Evolutionary conservation across 108 stramenopile genomes (phyloP).

Genomic region (Cyclotella cryptica): DNA sequence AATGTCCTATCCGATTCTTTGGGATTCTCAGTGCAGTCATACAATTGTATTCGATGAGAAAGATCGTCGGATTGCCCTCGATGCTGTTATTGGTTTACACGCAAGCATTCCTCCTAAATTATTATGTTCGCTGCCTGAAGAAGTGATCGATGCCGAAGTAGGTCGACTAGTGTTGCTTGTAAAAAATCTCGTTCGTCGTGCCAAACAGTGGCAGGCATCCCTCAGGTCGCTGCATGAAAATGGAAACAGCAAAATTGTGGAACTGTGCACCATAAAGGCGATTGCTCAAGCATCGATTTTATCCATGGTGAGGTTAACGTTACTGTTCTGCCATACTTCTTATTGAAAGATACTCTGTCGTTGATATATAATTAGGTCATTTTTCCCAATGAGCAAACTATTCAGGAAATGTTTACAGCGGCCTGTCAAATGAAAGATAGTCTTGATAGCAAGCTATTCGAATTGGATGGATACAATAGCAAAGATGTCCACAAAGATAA

Average conservation of each 20-base stretch:
- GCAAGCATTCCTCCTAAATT: conserved; percentile 27
- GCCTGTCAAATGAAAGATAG: conserved; percentile 58
- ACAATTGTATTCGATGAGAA: background rate
- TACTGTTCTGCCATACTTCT: no score
- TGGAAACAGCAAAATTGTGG: conserved; percentile 21
- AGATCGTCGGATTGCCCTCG: conserved; percentile 25
- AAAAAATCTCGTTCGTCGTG: conserved; percentile 60
- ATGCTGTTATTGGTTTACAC: conserved; percentile 32
- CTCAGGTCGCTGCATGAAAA: conserved; percentile 28
- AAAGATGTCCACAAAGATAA: conserved; percentile 62
- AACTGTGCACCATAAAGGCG: conserved; percentile 25
- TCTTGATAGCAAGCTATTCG: conserved; percentile 58
- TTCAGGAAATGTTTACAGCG: conserved; percentile 45
- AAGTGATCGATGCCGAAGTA: conserved; percentile 51
- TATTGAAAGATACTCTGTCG: background rate
- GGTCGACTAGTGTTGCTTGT: conserved; percentile 58
- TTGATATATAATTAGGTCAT: conserved; percentile 44
- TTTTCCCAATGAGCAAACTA: conserved; percentile 62
- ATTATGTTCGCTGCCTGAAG: background rate
- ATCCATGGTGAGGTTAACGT: conserved; percentile 31
- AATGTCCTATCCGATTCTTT: conserved; percentile 25
- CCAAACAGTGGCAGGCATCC: conserved; percentile 65
- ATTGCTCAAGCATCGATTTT: conserved; percentile 27
- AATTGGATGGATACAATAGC: conserved; percentile 52
- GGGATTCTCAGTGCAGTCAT: background rate